These are phyloP conservation scores for Drechslerella dactyloides DNA, from an alignment of 2,329 filamentous ascomycete genomes.

Conservation along the genomic window DNA sequence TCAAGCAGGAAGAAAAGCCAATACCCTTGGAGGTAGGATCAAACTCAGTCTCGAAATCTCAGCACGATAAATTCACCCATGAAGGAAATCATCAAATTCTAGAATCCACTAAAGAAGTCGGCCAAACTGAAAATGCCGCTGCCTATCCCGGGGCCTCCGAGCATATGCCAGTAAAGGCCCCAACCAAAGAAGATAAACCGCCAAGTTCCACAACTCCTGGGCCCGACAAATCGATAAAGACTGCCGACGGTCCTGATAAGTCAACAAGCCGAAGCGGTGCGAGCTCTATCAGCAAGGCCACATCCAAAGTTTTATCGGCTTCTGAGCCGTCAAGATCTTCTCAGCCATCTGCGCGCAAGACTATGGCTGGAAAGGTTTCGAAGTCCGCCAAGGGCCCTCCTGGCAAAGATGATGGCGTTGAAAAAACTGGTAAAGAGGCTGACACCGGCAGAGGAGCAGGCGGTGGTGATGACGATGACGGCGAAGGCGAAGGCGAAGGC, in stretches of 20 bases:
- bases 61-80: conserved; percentile 7
- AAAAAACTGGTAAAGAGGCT: background rate
- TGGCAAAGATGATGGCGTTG: conserved; percentile 2
- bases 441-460: conserved; percentile 63
- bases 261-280: background rate
- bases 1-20: conserved; percentile 39
- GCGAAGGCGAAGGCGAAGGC: conserved; percentile 71
- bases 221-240: conserved; percentile 8
- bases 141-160: conserved; percentile 1
- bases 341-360: conserved; percentile 17
- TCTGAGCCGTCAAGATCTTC: conserved; percentile 25
- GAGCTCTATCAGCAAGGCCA: conserved; percentile 10
- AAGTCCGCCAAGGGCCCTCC: conserved; percentile 21
- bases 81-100: conserved; percentile 9
- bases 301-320: conserved; percentile 10
- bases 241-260: conserved; percentile 13
- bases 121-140: background rate
- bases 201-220: background rate
- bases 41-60: background rate
- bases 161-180: background rate
- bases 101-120: conserved; percentile 1
- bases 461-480: conserved; percentile 64
- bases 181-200: conserved; percentile 17
- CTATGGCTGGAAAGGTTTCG: conserved; percentile 13
- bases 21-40: conserved; percentile 19